Evolutionary conservation across 2,329 filamentous ascomycete species (phyloP).

Genomic region (Fusarium sororula): DNA sequence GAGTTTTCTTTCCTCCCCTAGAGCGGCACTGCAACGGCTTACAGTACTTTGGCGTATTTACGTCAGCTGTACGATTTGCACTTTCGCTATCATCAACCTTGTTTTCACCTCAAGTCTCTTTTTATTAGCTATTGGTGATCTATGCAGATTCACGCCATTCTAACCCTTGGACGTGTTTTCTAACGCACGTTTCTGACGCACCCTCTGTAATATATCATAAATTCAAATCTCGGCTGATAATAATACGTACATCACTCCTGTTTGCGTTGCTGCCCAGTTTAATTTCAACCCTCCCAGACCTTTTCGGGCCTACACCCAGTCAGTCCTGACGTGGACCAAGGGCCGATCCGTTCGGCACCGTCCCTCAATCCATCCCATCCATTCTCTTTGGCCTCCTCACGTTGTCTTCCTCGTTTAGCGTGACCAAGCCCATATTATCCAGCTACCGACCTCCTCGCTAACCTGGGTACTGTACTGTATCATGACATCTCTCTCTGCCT

Average conservation of each 20-base stretch:
- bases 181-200: not conserved
- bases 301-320: constrained; percentile 24
- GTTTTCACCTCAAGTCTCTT: constrained; percentile 19
- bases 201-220: constrained; percentile 16
- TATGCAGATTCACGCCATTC: constrained; percentile 13
- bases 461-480: not conserved
- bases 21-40: constrained; percentile 27
- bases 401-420: constrained; percentile 11
- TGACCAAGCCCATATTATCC: constrained; percentile 1
- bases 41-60: constrained; percentile 3
- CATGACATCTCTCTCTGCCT: constrained; percentile 17
- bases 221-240: constrained; percentile 16
- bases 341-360: constrained; percentile 41
- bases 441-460: not conserved
- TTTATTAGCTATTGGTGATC: not conserved
- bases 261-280: constrained; percentile 29
- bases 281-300: constrained; percentile 20
- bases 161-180: not conserved
- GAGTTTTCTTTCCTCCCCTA: not conserved
- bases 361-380: not conserved
- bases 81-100: constrained; percentile 25
- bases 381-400: constrained; percentile 12
- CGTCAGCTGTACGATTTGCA: constrained; percentile 26
- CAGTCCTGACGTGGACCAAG: constrained; percentile 42
- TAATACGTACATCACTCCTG: not conserved